phyloP scores from a whole-genome alignment of 2,329 filamentous ascomycete species.

The Sclerotinia sclerotiorum region DNA sequence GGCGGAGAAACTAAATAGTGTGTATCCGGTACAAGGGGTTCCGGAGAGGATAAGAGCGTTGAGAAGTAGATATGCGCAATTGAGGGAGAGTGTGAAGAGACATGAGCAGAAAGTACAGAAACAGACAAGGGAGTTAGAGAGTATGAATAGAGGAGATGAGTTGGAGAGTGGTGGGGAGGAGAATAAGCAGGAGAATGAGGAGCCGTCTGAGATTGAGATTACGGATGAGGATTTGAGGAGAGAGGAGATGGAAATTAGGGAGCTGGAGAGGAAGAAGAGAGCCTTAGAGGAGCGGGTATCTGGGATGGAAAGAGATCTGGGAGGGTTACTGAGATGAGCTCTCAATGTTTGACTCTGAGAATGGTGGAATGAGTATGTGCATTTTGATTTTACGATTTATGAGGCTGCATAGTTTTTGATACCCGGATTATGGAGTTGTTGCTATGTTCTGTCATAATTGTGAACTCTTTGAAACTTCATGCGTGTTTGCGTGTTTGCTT shows the following conservation, averaged over 20 bases:
- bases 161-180: conserved; percentile 56
- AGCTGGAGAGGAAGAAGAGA: conserved; percentile 63
- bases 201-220: conserved; percentile 47
- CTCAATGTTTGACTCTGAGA: neutral
- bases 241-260: conserved; percentile 67
- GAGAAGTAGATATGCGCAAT: conserved; percentile 67
- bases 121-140: conserved; percentile 71
- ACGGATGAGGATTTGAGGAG: conserved; percentile 67
- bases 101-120: conserved; percentile 79
- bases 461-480: neutral
- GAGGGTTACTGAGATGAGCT: conserved; percentile 48
- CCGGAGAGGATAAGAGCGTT: conserved; percentile 72
- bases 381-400: conserved; percentile 14
- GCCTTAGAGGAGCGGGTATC: conserved; percentile 62
- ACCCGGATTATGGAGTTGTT: conserved; percentile 16
- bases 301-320: conserved; percentile 68
- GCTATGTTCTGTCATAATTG: neutral
- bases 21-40: conserved; percentile 82
- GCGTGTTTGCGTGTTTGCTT: neutral
- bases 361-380: conserved; percentile 1
- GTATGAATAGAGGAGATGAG: conserved; percentile 66
- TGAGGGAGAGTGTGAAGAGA: conserved; percentile 71
- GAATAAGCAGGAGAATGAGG: conserved; percentile 46
- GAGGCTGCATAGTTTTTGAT: conserved; percentile 18
- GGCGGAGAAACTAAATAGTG: conserved; percentile 84